phyloP scores from a whole-genome alignment of 495 filamentous ascomycete species.

The Daldinia decipiens region DNA sequence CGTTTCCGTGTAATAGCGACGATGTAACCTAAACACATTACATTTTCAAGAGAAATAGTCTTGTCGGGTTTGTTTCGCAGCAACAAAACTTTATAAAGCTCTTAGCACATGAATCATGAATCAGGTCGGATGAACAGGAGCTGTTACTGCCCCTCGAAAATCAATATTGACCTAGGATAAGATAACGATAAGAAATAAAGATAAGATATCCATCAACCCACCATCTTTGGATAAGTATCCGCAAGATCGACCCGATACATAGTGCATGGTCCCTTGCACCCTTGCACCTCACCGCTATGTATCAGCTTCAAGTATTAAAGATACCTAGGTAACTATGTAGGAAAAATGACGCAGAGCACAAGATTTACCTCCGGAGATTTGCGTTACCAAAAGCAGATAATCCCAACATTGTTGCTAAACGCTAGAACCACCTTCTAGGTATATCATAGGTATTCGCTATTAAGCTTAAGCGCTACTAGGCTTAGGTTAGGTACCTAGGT shows the following conservation, averaged over 20 bases:
- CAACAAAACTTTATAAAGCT: background rate
- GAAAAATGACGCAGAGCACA: too few species aligned
- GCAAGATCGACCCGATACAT: background rate
- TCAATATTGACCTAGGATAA: slow-evolving; percentile 28
- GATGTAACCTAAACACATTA: background rate
- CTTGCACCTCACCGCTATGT: background rate
- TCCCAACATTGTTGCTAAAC: too few species aligned
- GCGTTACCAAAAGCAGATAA: too few species aligned
- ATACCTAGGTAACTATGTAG: too few species aligned
- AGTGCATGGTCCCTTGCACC: background rate
- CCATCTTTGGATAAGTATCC: background rate
- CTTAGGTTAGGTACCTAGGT: too few species aligned
- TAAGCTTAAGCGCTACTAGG: too few species aligned
- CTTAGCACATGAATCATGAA: slow-evolving; percentile 3
- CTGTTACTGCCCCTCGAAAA: slow-evolving; percentile 29
- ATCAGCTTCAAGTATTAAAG: background rate
- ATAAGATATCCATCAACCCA: slow-evolving; percentile 11
- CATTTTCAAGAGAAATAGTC: background rate
- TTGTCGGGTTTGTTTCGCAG: background rate
- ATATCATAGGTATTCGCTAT: too few species aligned
- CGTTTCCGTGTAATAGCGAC: background rate
- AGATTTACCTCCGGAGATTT: too few species aligned
- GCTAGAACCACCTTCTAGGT: too few species aligned
- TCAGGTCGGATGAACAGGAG: background rate
- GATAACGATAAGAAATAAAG: slow-evolving; percentile 28